These are phyloP conservation scores for Isabelozyma rhagii DNA, from an alignment of 805 yeast genomes.

Conservation along the genomic window DNA sequence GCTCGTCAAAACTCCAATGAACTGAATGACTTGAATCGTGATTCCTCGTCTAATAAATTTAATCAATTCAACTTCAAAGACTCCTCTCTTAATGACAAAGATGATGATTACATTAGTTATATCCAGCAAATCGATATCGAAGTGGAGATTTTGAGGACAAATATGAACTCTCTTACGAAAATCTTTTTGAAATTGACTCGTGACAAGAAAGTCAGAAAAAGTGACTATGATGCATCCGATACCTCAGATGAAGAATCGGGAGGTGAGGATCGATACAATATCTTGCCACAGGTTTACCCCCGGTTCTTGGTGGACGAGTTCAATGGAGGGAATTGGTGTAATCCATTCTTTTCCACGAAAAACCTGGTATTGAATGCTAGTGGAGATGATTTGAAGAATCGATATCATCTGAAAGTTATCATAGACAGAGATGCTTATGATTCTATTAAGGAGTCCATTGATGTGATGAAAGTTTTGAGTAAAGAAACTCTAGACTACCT, in stretches of 20 bases:
- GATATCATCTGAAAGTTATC: constrained; percentile 42
- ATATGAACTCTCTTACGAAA: constrained; percentile 24
- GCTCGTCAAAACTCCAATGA: neutral
- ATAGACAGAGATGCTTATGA: constrained; percentile 49
- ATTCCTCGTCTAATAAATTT: neutral
- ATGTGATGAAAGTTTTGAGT: constrained; percentile 36
- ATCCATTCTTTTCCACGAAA: constrained; percentile 52
- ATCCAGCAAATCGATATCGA: constrained; percentile 39
- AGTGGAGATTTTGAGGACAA: constrained; percentile 31
- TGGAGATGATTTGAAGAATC: constrained; percentile 41
- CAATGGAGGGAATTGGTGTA: constrained; percentile 79
- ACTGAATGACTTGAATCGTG: neutral
- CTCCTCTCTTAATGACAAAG: neutral
- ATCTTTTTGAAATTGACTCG: constrained; percentile 29
- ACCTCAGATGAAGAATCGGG: constrained; percentile 25
- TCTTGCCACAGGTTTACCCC: constrained; percentile 66
- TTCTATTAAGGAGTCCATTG: constrained; percentile 30
- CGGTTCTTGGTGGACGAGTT: constrained; percentile 63
- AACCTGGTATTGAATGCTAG: constrained; percentile 37
- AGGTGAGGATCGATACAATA: constrained; percentile 31
- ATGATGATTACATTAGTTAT: constrained; percentile 19
- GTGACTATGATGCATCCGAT: constrained; percentile 39
- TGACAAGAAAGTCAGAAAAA: constrained; percentile 25
- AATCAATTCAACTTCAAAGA: neutral
- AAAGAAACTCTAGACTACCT: constrained; percentile 42